Conservation (phyloP, 2,329 filamentous ascomycete genomes). For the Aspergillus sp. region DNA sequence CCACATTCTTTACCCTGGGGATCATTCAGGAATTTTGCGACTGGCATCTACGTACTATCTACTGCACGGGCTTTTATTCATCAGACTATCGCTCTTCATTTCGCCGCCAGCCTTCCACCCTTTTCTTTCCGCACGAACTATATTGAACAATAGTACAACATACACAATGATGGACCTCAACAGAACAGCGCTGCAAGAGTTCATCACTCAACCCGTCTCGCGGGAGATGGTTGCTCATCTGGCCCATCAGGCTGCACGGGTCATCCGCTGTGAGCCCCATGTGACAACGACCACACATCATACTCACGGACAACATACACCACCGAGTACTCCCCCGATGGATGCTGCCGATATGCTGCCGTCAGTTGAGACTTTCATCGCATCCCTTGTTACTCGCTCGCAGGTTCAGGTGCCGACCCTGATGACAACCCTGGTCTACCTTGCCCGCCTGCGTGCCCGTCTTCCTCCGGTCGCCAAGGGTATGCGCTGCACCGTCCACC, state of each 20-base stretch:
- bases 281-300: conserved; percentile 36
- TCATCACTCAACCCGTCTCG: conserved; percentile 52
- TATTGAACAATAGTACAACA: conserved; percentile 10
- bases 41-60: conserved; percentile 3
- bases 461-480: conserved; percentile 95
- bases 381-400: conserved; percentile 84
- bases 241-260: conserved; percentile 51
- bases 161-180: conserved; percentile 37
- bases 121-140: conserved; percentile 1
- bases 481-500: conserved; percentile 93
- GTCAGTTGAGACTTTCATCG: conserved; percentile 87
- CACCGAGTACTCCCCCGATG: conserved; percentile 63
- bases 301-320: conserved; percentile 60
- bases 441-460: conserved; percentile 78
- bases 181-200: conserved; percentile 52
- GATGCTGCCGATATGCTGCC: conserved; percentile 62
- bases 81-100: conserved; percentile 10
- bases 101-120: conserved; percentile 1
- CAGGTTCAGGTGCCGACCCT: conserved; percentile 97
- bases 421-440: conserved; percentile 96
- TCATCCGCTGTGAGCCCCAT: conserved; percentile 59
- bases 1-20: conserved; percentile 22
- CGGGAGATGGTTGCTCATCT: conserved; percentile 54
- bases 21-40: conserved; percentile 10
- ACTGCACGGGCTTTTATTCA: conserved; percentile 8